Percentiles rank a stretch among this genome's conserved stretches.
Evolutionary conservation across 495 filamentous ascomycete genomes (phyloP).

Genomic region (Penicillium crystallinum): DNA sequence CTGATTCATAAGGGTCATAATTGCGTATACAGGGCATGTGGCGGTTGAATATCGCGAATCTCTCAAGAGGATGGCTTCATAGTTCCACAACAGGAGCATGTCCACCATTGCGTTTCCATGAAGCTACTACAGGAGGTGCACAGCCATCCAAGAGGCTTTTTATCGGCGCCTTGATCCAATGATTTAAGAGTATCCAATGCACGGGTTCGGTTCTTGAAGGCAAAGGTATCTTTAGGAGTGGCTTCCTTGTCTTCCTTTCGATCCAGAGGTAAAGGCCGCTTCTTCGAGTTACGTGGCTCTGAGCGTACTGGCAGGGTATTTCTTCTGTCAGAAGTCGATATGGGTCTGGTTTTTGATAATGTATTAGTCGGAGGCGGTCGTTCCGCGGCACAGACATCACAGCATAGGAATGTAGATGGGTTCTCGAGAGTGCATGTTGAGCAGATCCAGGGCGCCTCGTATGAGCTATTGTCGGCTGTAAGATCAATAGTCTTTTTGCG

Average conservation of each 20-base stretch:
- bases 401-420: conserved; percentile 59
- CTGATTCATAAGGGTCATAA: not conserved
- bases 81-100: conserved; percentile 62
- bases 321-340: not conserved
- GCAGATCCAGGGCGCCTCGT: conserved; percentile 63
- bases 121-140: conserved; percentile 60
- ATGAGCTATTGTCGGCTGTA: conserved; percentile 25
- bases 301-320: conserved; percentile 3
- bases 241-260: conserved; percentile 7
- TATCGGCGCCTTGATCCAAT: conserved; percentile 35
- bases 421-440: conserved; percentile 81
- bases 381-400: conserved; percentile 72
- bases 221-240: conserved; percentile 15
- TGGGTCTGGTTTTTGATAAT: conserved; percentile 13
- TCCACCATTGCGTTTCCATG: conserved; percentile 74
- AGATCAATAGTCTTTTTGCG: conserved; percentile 8
- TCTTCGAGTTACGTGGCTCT: conserved; percentile 16
- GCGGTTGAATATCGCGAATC: not conserved
- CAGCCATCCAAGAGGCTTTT: conserved; percentile 57
- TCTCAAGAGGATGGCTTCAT: conserved; percentile 58
- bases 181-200: conserved; percentile 33
- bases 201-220: conserved; percentile 35
- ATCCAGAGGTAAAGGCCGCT: conserved; percentile 14
- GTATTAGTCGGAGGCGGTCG: conserved; percentile 41
- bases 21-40: not conserved